These are phyloP conservation scores for Coniochaeta prunicola DNA, from an alignment of 2,329 filamentous ascomycete species.

Conservation along the genomic window DNA sequence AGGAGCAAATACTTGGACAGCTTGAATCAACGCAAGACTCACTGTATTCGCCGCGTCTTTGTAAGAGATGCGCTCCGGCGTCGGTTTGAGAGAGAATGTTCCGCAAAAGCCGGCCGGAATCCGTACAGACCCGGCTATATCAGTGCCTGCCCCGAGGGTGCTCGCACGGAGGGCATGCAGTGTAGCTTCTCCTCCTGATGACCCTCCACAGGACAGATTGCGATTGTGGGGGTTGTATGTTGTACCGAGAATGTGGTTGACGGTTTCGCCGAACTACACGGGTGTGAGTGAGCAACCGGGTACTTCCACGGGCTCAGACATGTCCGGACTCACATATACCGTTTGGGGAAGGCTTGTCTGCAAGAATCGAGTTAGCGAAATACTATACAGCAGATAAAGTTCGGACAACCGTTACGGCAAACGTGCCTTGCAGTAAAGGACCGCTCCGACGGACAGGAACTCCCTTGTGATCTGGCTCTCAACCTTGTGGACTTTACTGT, in stretches of 20 bases:
- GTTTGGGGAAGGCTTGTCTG: constrained; percentile 21
- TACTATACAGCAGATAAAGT: background rate
- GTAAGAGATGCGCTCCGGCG: constrained; percentile 16
- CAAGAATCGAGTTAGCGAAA: background rate
- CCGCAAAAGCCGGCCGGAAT: constrained; percentile 23
- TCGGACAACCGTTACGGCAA: too few relatives aligned
- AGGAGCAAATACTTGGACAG: background rate
- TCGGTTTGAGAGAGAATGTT: constrained; percentile 21
- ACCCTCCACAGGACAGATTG: constrained; percentile 24
- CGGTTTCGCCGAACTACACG: constrained; percentile 16
- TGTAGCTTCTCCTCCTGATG: constrained; percentile 29
- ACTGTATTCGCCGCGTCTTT: constrained; percentile 12
- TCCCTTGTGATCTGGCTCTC: constrained; percentile 20
- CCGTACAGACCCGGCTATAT: constrained; percentile 20
- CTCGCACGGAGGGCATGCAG: constrained; percentile 25
- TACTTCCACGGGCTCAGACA: background rate
- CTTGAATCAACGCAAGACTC: background rate
- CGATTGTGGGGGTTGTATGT: constrained; percentile 27
- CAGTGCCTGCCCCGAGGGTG: constrained; percentile 26
- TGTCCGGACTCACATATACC: constrained; percentile 8
- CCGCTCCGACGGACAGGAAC: constrained; percentile 19
- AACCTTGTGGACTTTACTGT: constrained; percentile 7
- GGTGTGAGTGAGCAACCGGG: background rate
- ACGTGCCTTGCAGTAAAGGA: constrained; percentile 17
- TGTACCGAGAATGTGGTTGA: constrained; percentile 26